phyloP scores from a whole-genome alignment of 768 basidiomycete species.

The Candolleomyces efflorescens region DNA sequence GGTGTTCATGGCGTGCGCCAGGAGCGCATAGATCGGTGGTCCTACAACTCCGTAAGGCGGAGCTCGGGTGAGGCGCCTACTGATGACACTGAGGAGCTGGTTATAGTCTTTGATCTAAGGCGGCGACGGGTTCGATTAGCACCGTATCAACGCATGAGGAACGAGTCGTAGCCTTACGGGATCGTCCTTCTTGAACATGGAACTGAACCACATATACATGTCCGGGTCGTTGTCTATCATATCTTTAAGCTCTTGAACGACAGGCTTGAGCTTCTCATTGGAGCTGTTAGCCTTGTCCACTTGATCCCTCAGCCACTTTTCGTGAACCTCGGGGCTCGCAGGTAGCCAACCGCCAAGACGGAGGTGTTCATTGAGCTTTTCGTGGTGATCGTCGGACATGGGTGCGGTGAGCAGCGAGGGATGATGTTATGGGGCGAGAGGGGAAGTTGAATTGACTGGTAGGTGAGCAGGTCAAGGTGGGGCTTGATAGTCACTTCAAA shows the following conservation, averaged over 20 bases:
- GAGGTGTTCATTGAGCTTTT: not conserved
- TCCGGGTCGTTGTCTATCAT: constrained; percentile 23
- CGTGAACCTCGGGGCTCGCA: not conserved
- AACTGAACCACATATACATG: constrained; percentile 27
- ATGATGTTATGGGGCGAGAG: too few relatives aligned
- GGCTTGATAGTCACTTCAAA: too few relatives aligned
- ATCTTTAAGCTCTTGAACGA: constrained; percentile 23
- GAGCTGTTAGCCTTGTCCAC: not conserved
- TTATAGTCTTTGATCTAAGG: constrained; percentile 4
- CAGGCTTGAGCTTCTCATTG: constrained; percentile 9
- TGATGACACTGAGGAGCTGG: not conserved
- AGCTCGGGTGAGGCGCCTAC: not conserved
- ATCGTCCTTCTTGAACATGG: constrained; percentile 24
- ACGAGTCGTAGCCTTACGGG: not conserved
- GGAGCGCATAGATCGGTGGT: constrained; percentile 8
- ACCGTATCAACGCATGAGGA: not conserved
- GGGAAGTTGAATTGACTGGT: too few relatives aligned
- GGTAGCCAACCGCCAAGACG: not conserved
- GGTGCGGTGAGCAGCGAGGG: not conserved
- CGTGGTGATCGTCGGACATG: not conserved
- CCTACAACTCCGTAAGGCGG: constrained; percentile 1
- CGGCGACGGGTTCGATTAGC: not conserved
- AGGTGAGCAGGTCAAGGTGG: too few relatives aligned
- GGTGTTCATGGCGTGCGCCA: constrained; percentile 13
- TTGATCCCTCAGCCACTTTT: not conserved